Evolutionary conservation across 2,329 filamentous ascomycete genomes (phyloP), one percentile per base, ranked within the genome.

Genomic region (Bipolaris sorokiniana): DNA sequence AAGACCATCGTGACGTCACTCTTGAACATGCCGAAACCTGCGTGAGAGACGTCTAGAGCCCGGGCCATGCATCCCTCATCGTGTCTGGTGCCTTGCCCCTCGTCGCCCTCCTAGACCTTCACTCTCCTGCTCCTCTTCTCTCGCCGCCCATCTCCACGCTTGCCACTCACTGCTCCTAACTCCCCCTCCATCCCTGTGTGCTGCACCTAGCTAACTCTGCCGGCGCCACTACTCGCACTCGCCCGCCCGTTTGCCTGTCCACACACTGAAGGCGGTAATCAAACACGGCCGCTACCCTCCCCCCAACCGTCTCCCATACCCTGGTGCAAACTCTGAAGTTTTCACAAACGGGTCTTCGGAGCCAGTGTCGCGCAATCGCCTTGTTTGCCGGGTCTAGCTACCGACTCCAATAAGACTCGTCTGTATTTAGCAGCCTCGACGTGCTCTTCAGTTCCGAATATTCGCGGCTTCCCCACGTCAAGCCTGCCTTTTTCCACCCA

Each of bases 371-470:
- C 56, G 52, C 46, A 56, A 23, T 53, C 46, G 36, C 51, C 51
- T 54, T 38, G 26, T 31, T 63, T 63, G 54, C 60, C 65, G 64
- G 67, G 56, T 36, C 38, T 49, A 31, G 23, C 47, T 56, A 59
- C 67, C 67, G 58, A 62, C 48, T 66, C 49, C 54, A 53, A 53
- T 53, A 42, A 38, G 31, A 53, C 31, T 31, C 20, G 44, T 33
- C 44, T 63, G 64, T 61, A 66, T 62, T 61, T 40, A 61, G 56
- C 63, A 63, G 49, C 63, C 58, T 69, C 66, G 70, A 70, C 66
- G 68, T 67, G 70, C 62, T 63, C 49, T 42, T 47, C 42, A 18
- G 55, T 64, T 50, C 59, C 51, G 63, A 59, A 31, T 33, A 36
- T 56, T 55, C 51, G 40, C 58, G 51, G 50, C 60, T 58, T 56